phyloP scores from a whole-genome alignment of 805 yeast genomes.

The Vanderwaltozyma yarrowii region DNA sequence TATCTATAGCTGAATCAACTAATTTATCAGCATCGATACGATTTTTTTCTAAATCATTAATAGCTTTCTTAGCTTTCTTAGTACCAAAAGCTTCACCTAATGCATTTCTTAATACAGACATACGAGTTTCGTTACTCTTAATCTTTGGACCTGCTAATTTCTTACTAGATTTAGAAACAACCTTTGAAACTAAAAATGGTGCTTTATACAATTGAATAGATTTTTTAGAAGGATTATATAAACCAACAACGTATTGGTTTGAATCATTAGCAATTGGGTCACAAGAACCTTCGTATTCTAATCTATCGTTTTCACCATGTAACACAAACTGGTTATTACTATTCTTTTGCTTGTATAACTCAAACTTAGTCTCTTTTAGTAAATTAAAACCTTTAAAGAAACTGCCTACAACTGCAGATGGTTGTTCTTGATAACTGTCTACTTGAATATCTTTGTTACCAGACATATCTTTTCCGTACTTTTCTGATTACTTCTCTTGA shows the following conservation, averaged over 20 bases:
- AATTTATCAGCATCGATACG: slow-evolving; percentile 77
- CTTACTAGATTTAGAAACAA: slow-evolving; percentile 52
- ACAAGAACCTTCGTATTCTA: slow-evolving; percentile 60
- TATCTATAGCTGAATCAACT: slow-evolving; percentile 64
- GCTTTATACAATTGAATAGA: slow-evolving; percentile 54
- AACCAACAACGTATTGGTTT: slow-evolving; percentile 57
- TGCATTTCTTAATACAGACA: slow-evolving; percentile 58
- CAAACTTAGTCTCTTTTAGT: slow-evolving; percentile 49
- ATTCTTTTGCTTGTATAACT: slow-evolving; percentile 39
- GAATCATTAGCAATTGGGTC: slow-evolving; percentile 30
- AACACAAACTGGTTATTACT: slow-evolving; percentile 35
- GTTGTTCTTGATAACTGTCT: slow-evolving; percentile 35
- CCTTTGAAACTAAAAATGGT: slow-evolving; percentile 53
- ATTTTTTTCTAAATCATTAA: slow-evolving; percentile 70
- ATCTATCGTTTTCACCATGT: slow-evolving; percentile 68
- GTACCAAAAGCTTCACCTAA: slow-evolving; percentile 97
- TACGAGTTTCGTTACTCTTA: slow-evolving; percentile 39
- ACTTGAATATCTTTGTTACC: slow-evolving; percentile 11
- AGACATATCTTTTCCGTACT: not conserved
- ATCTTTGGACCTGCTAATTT: slow-evolving; percentile 51
- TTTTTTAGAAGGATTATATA: slow-evolving; percentile 60
- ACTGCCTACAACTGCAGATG: slow-evolving; percentile 50
- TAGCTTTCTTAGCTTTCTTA: slow-evolving; percentile 87
- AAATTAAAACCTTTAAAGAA: slow-evolving; percentile 69
- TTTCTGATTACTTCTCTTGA: no score